Evolutionary conservation across 306 rosid species (phyloP).

Genomic region (Trifolium dubium): DNA sequence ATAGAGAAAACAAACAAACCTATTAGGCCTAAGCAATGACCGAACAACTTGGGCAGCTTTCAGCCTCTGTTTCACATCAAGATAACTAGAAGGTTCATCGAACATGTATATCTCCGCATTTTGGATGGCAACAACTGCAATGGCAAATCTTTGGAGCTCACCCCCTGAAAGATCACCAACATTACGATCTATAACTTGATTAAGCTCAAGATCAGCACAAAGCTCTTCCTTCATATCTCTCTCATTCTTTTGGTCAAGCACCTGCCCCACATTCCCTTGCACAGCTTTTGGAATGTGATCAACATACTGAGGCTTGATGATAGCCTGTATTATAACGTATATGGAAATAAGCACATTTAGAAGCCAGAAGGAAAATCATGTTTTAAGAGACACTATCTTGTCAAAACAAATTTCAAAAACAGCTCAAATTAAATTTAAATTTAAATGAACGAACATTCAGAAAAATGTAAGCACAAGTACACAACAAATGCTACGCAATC

Average conservation of each 20-base stretch:
- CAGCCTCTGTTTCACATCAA: conserved; percentile 95
- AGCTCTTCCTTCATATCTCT: conserved; percentile 71
- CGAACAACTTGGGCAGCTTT: conserved; percentile 96
- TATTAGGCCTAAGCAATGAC: conserved; percentile 87
- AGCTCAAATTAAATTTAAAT: not conserved
- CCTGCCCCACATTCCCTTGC: conserved; percentile 97
- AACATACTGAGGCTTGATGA: conserved; percentile 97
- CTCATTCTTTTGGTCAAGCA: conserved; percentile 87
- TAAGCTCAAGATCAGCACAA: conserved; percentile 84
- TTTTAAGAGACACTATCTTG: not conserved
- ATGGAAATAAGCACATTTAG: conserved; percentile 18
- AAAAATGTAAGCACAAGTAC: conserved; percentile 4
- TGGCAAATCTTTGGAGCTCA: conserved; percentile 98
- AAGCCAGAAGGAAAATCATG: not conserved
- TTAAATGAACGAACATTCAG: conserved; percentile 5
- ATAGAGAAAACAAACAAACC: conserved; percentile 53
- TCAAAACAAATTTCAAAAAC: conserved; percentile 21
- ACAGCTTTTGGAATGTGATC: conserved; percentile 98
- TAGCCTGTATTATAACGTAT: conserved; percentile 57
- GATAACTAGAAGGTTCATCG: conserved; percentile 97
- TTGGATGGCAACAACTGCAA: conserved; percentile 96
- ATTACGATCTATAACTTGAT: conserved; percentile 93
- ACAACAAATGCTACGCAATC: not conserved
- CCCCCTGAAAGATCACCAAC: conserved; percentile 98
- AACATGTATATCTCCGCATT: conserved; percentile 97